Conservation (phyloP, 2,329 filamentous ascomycete genomes). For the Fusarium scirpi region DNA sequence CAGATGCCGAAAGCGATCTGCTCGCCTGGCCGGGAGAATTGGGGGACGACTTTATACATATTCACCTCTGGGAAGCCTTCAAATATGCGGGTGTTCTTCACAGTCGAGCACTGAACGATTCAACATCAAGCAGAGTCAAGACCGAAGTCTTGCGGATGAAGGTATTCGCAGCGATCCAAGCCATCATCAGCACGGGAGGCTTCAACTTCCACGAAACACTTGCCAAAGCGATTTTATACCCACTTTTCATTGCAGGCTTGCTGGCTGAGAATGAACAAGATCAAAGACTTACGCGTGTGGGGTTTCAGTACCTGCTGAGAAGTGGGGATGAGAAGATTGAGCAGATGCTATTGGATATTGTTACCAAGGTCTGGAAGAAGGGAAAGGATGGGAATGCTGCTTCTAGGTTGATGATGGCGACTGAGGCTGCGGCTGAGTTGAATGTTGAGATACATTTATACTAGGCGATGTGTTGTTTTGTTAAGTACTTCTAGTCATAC, state of each 20-base stretch:
- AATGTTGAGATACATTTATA: constrained; percentile 1
- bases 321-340: background rate
- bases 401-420: background rate
- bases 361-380: background rate
- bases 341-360: background rate
- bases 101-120: background rate
- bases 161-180: background rate
- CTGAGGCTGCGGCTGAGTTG: background rate
- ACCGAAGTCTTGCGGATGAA: background rate
- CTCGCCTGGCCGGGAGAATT: background rate
- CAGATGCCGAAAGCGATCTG: background rate
- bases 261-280: background rate
- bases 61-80: background rate
- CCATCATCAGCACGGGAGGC: background rate
- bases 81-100: background rate
- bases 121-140: background rate
- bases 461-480: background rate
- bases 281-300: background rate
- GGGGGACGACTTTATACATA: background rate
- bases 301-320: background rate
- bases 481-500: too few relatives aligned
- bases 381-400: background rate
- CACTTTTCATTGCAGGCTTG: background rate
- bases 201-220: background rate
- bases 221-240: background rate